Conservation (phyloP, 2,329 filamentous ascomycete species). For the Aspergillus novofumigatus region DNA sequence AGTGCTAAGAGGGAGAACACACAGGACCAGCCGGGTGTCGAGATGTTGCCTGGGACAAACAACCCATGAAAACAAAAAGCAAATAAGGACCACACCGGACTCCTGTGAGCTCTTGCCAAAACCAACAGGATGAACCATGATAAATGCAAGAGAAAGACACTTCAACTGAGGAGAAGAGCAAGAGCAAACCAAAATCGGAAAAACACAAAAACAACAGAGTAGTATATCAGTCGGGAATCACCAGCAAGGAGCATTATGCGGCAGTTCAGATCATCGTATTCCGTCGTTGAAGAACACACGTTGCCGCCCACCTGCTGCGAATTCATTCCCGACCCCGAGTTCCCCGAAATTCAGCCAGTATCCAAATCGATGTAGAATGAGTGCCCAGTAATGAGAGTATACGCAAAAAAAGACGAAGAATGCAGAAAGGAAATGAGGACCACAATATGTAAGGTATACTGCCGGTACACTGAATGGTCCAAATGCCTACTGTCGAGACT, state of each 20-base stretch:
- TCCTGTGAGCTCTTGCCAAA: constrained; percentile 37
- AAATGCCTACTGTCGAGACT: constrained; percentile 9
- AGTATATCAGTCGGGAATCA: constrained; percentile 23
- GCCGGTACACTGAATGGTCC: constrained; percentile 14
- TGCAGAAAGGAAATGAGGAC: constrained; percentile 19
- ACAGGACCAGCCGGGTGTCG: constrained; percentile 46
- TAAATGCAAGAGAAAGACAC: constrained; percentile 31
- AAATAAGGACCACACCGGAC: constrained; percentile 42
- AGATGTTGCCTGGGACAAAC: constrained; percentile 33
- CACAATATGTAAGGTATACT: constrained; percentile 11
- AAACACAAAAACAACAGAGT: constrained; percentile 19
- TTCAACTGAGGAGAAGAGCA: constrained; percentile 16
- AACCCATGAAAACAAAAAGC: constrained; percentile 30
- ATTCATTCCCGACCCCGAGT: constrained; percentile 31
- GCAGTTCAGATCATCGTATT: constrained; percentile 27
- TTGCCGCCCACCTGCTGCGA: constrained; percentile 34
- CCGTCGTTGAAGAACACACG: constrained; percentile 29
- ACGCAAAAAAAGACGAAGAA: constrained; percentile 22
- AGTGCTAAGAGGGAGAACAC: constrained; percentile 40
- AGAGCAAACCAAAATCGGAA: constrained; percentile 16
- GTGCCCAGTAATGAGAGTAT: constrained; percentile 32
- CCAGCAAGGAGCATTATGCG: constrained; percentile 29
- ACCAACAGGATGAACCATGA: constrained; percentile 19
- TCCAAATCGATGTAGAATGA: constrained; percentile 38
- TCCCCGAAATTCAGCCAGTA: constrained; percentile 32